These are phyloP conservation scores for Gynandropsis gynandra DNA, from an alignment of 345 rosid genomes.

Conservation along the genomic window DNA sequence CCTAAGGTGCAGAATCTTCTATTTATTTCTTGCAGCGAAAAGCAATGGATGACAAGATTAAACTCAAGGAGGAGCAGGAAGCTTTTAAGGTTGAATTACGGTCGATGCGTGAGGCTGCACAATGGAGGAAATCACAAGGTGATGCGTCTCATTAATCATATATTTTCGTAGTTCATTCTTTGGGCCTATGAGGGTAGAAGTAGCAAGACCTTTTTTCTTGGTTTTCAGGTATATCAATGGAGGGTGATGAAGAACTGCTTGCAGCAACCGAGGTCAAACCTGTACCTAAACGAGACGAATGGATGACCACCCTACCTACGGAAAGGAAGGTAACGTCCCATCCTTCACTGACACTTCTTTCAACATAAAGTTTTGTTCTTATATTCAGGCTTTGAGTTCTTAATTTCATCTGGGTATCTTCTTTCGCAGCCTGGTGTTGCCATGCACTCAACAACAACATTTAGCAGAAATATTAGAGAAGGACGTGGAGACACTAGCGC, in stretches of 20 bases:
- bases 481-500: conserved; percentile 85
- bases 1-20: neutral
- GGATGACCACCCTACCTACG: conserved; percentile 97
- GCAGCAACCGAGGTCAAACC: conserved; percentile 61
- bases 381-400: neutral
- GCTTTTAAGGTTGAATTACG: conserved; percentile 79
- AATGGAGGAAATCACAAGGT: conserved; percentile 94
- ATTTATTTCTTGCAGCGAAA: conserved; percentile 50
- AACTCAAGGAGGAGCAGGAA: conserved; percentile 82
- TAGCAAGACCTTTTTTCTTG: conserved; percentile 10
- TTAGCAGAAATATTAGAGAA: conserved; percentile 58
- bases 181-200: conserved; percentile 8
- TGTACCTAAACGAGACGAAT: conserved; percentile 73
- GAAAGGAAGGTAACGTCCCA: conserved; percentile 65
- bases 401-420: conserved; percentile 9
- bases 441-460: conserved; percentile 54
- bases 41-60: conserved; percentile 79
- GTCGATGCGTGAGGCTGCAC: conserved; percentile 90
- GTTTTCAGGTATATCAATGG: conserved; percentile 80
- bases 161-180: conserved; percentile 7
- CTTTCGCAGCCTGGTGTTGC: conserved; percentile 58
- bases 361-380: neutral
- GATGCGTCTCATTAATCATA: conserved; percentile 5
- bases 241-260: conserved; percentile 88
- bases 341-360: neutral